Conservation (phyloP, 306 rosid genomes). For the Morella rubra region DNA sequence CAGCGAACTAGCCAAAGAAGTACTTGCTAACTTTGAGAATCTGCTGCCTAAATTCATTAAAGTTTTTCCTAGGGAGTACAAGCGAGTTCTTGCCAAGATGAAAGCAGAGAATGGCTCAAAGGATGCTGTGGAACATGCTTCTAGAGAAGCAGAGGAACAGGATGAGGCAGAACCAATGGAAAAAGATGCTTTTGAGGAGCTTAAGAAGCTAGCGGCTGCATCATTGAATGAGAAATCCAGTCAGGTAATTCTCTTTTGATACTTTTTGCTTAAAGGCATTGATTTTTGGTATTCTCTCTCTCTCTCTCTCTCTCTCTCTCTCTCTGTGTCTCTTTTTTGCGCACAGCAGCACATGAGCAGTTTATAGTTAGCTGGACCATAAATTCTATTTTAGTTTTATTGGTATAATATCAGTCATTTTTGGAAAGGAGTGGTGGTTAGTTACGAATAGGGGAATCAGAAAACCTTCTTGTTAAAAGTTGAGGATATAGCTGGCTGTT, state of each 20-base stretch:
- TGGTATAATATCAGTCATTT: too few species aligned
- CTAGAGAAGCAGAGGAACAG: slow-evolving; percentile 41
- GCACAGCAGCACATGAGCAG: background rate
- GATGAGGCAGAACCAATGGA: slow-evolving; percentile 52
- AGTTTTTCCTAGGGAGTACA: slow-evolving; percentile 90
- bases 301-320: background rate
- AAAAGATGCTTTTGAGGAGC: slow-evolving; percentile 95
- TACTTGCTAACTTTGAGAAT: slow-evolving; percentile 67
- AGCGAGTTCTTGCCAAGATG: slow-evolving; percentile 69
- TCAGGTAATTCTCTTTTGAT: slow-evolving; percentile 42
- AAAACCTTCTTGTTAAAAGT: background rate
- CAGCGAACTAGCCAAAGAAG: slow-evolving; percentile 77
- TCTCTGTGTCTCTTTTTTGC: too few species aligned
- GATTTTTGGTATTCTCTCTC: too few species aligned
- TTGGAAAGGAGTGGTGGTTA: background rate
- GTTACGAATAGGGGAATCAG: background rate
- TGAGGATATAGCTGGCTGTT: background rate
- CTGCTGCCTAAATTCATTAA: slow-evolving; percentile 82
- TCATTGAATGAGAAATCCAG: slow-evolving; percentile 61
- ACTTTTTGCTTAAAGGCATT: too few species aligned
- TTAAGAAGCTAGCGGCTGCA: slow-evolving; percentile 74
- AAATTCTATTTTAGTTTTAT: background rate
- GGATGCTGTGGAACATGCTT: slow-evolving; percentile 36
- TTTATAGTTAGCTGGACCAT: background rate
- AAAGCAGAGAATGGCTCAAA: slow-evolving; percentile 55